Evolutionary conservation across 2,329 filamentous ascomycete species (phyloP).

Genomic region (Drechslera avenae): DNA sequence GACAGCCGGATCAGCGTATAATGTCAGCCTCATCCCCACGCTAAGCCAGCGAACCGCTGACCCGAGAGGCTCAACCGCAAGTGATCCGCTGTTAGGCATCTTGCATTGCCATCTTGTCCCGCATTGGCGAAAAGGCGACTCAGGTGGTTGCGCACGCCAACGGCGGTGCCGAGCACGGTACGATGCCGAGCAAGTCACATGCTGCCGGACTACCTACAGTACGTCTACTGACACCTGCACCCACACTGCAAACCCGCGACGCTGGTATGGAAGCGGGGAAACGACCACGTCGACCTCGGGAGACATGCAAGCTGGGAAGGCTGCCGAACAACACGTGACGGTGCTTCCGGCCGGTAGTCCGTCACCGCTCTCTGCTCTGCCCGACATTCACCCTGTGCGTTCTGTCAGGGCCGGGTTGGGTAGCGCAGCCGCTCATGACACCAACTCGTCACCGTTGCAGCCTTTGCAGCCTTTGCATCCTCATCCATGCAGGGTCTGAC

Average conservation of each 20-base stretch:
- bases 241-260: too few species aligned
- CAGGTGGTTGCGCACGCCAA: neutral
- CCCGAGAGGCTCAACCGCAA: constrained; percentile 3
- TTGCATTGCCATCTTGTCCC: constrained; percentile 12
- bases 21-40: constrained; percentile 9
- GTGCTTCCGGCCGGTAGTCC: constrained; percentile 10
- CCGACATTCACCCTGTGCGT: constrained; percentile 6
- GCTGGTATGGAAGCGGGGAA: neutral
- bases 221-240: too few species aligned
- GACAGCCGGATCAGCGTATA: constrained; percentile 8
- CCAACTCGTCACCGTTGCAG: neutral
- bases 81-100: constrained; percentile 8
- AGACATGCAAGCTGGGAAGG: neutral
- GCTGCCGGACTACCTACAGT: too few species aligned
- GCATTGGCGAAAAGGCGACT: constrained; percentile 7
- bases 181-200: too few species aligned
- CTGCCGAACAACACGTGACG: neutral
- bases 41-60: constrained; percentile 8
- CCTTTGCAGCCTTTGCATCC: too few species aligned
- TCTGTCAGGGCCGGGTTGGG: constrained; percentile 9
- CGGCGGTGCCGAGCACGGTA: neutral
- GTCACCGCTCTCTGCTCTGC: constrained; percentile 5
- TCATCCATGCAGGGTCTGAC: constrained; percentile 28
- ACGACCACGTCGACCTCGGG: too few species aligned
- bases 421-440: constrained; percentile 19